A percentile compares a stretch with the other conserved stretches of the same genome.
These are phyloP conservation scores for Clonostachys chloroleuca DNA, from an alignment of 2,329 filamentous ascomycete genomes.

Conservation along the genomic window DNA sequence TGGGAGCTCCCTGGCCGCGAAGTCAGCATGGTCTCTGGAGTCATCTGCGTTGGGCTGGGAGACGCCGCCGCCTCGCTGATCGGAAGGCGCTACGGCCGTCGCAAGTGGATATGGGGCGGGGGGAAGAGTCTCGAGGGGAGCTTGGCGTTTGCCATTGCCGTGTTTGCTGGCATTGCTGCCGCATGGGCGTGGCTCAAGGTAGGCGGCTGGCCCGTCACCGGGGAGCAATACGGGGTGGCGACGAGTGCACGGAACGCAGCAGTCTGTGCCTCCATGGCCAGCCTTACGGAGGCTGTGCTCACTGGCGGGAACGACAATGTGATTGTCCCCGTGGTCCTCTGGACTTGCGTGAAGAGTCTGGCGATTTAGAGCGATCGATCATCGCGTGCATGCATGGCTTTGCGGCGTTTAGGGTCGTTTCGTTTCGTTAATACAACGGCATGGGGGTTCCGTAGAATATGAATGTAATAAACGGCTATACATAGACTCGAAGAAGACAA, in stretches of 20 bases:
- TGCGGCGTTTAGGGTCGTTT: too few species aligned
- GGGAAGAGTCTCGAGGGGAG: conserved; percentile 92
- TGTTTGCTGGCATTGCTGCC: conserved; percentile 67
- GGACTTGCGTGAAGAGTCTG: conserved; percentile 83
- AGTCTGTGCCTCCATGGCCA: conserved; percentile 74
- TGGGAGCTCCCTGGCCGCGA: conserved; percentile 77
- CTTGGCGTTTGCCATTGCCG: conserved; percentile 75
- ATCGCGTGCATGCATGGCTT: too few species aligned
- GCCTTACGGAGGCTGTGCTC: conserved; percentile 88
- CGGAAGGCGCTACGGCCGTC: conserved; percentile 77
- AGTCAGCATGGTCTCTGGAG: conserved; percentile 85
- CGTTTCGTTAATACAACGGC: too few species aligned
- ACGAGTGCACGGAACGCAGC: conserved; percentile 58
- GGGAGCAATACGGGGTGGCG: conserved; percentile 28
- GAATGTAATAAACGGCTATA: too few species aligned
- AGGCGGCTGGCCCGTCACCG: conserved; percentile 66
- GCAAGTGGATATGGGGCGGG: conserved; percentile 95
- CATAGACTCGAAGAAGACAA: too few species aligned
- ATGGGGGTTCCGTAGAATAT: too few species aligned
- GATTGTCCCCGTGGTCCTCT: conserved; percentile 87
- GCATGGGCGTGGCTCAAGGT: conserved; percentile 71
- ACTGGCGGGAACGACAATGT: conserved; percentile 99
- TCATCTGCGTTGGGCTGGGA: conserved; percentile 91
- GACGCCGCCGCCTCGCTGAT: conserved; percentile 91
- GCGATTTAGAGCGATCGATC: conserved; percentile 33